These are phyloP conservation scores for Pulicaria dysenterica DNA, from an alignment of 129 eudicot species.

Conservation along the genomic window DNA sequence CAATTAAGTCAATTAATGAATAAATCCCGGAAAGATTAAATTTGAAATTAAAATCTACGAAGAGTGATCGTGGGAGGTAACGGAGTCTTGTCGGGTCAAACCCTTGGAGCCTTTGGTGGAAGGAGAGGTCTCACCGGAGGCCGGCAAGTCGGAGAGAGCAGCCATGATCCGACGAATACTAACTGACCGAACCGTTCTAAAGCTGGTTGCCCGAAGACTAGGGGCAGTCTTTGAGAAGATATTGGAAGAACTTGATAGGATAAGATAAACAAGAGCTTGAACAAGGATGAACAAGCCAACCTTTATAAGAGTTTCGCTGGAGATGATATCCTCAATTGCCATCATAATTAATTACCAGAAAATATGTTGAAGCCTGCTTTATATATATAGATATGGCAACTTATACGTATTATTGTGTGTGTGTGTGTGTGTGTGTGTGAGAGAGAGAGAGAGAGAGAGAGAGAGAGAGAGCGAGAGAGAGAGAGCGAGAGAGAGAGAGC, in stretches of 20 bases:
- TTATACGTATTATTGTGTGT: background rate
- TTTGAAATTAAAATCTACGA: slow-evolving; percentile 17
- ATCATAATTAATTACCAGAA: slow-evolving; percentile 24
- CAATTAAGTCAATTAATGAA: slow-evolving; percentile 13
- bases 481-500: slow-evolving; percentile 12
- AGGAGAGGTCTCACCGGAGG: slow-evolving; percentile 51
- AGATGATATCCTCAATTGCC: slow-evolving; percentile 36
- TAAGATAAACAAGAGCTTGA: slow-evolving; percentile 63
- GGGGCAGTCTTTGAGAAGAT: slow-evolving; percentile 59
- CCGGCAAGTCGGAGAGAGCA: slow-evolving; percentile 56
- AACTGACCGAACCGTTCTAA: slow-evolving; percentile 47
- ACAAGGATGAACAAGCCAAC: slow-evolving; percentile 54
- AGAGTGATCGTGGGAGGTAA: slow-evolving; percentile 27
- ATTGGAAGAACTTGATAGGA: slow-evolving; percentile 60
- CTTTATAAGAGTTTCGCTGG: slow-evolving; percentile 40
- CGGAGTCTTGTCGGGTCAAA: slow-evolving; percentile 32
- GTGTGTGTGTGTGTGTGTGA: background rate
- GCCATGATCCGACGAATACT: slow-evolving; percentile 67
- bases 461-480: slow-evolving; percentile 10
- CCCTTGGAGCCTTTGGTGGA: slow-evolving; percentile 36
- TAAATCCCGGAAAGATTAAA: slow-evolving; percentile 17
- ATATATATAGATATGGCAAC: background rate
- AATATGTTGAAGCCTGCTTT: too few relatives aligned
- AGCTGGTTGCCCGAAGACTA: slow-evolving; percentile 49
- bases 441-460: slow-evolving; percentile 15